A percentile compares a stretch with the other conserved stretches of the same genome.
Conservation (phyloP, 371 early-diverging fungal genomes). For the Mucor circinelloides region DNA sequence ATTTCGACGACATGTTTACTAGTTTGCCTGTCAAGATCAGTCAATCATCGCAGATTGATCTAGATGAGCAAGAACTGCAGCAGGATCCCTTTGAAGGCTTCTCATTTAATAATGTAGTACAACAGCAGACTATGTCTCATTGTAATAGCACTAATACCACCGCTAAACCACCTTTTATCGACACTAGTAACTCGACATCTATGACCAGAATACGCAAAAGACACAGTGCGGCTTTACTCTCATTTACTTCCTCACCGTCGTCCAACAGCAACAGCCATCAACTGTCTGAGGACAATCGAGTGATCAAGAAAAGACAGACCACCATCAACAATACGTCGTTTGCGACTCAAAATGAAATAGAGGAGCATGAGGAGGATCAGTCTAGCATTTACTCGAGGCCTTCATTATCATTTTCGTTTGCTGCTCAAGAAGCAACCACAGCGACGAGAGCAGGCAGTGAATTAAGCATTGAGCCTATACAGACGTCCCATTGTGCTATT, state of each 20-base stretch:
- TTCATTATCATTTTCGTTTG: constrained; percentile 7
- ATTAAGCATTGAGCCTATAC: constrained; percentile 2
- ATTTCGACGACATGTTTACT: constrained; percentile 70
- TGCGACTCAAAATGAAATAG: neutral
- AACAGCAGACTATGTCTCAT: neutral
- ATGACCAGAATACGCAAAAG: constrained; percentile 27
- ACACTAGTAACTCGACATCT: neutral
- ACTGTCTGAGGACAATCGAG: constrained; percentile 4
- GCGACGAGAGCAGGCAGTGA: constrained; percentile 2
- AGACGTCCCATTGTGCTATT: neutral
- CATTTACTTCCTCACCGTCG: constrained; percentile 1
- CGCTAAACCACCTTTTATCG: neutral
- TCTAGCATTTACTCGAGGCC: constrained; percentile 20
- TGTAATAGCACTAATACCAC: neutral
- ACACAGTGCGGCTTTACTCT: constrained; percentile 31
- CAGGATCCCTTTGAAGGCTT: constrained; percentile 38
- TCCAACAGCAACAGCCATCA: neutral
- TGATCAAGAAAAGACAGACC: constrained; percentile 13
- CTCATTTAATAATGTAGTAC: constrained; percentile 22
- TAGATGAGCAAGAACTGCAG: neutral
- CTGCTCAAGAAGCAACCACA: neutral
- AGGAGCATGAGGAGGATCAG: constrained; percentile 29
- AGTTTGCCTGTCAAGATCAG: constrained; percentile 57
- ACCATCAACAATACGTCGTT: neutral
- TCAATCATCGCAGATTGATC: constrained; percentile 10